These are phyloP conservation scores for Suillus weaverae DNA, from an alignment of 768 basidiomycete species.

Conservation along the genomic window DNA sequence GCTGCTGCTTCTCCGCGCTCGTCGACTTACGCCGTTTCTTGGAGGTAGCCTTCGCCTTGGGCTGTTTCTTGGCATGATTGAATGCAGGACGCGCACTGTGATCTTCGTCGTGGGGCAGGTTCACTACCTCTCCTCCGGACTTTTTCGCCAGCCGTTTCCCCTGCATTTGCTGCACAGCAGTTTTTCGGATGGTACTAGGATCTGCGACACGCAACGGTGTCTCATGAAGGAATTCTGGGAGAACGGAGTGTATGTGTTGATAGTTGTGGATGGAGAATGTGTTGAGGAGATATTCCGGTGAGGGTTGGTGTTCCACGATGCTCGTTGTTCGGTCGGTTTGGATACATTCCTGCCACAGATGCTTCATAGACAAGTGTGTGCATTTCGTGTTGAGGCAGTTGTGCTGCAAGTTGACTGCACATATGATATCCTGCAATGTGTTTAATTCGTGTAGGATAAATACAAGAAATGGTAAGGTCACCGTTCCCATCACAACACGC, in stretches of 20 bases:
- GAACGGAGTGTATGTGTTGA: constrained; percentile 8
- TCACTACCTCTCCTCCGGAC: not conserved
- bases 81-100: not conserved
- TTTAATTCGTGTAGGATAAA: not conserved
- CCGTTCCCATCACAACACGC: not conserved
- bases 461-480: not conserved
- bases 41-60: no score
- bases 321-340: constrained; percentile 6
- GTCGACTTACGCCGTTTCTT: no score
- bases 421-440: constrained; percentile 17
- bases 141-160: not conserved
- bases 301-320: constrained; percentile 10
- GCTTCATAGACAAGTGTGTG: not conserved
- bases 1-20: no score
- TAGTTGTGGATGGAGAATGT: constrained; percentile 20
- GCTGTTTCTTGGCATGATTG: not conserved
- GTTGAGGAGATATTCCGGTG: constrained; percentile 16
- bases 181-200: not conserved
- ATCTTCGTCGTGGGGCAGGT: not conserved
- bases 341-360: constrained; percentile 13
- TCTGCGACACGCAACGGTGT: not conserved
- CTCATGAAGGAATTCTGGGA: constrained; percentile 7
- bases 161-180: constrained; percentile 4
- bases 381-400: constrained; percentile 14
- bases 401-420: constrained; percentile 18